These are phyloP conservation scores for Strobilomyces echinocephalus DNA, from an alignment of 768 basidiomycete genomes.

Conservation along the genomic window DNA sequence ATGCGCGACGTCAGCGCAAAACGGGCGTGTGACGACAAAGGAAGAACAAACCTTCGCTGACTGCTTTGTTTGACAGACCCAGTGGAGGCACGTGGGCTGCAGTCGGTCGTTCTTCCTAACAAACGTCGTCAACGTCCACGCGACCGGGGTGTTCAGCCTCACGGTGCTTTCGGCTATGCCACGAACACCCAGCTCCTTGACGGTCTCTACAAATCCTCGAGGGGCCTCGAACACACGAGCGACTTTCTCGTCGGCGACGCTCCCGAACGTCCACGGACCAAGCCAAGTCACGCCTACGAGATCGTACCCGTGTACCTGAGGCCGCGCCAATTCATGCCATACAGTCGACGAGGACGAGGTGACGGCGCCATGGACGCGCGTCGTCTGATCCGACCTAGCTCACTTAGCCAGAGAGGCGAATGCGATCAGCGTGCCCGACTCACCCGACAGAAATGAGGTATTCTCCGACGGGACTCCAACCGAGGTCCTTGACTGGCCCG, in stretches of 20 bases:
- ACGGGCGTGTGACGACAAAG: neutral
- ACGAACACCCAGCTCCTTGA: constrained; percentile 48
- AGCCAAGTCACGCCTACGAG: constrained; percentile 77
- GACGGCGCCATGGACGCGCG: constrained; percentile 77
- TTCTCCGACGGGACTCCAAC: constrained; percentile 84
- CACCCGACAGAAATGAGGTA: constrained; percentile 86
- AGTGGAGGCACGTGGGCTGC: constrained; percentile 91
- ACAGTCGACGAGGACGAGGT: constrained; percentile 17
- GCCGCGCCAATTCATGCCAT: constrained; percentile 89
- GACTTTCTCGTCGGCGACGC: constrained; percentile 95
- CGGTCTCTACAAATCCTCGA: constrained; percentile 62
- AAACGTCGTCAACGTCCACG: constrained; percentile 3
- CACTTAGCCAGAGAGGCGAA: neutral
- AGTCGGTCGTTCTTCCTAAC: constrained; percentile 56
- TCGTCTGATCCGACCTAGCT: constrained; percentile 81
- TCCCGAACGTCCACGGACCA: constrained; percentile 72
- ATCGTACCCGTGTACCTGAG: constrained; percentile 97
- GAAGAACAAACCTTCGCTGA: constrained; percentile 55
- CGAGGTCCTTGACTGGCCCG: constrained; percentile 71
- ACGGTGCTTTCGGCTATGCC: constrained; percentile 51
- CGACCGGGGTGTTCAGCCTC: neutral
- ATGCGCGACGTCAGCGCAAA: neutral
- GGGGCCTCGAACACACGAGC: constrained; percentile 92
- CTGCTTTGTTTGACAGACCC: constrained; percentile 90
- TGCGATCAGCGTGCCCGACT: constrained; percentile 16